Conservation (phyloP, 2,329 filamentous ascomycete species). For the Trichoderma hamatum region DNA sequence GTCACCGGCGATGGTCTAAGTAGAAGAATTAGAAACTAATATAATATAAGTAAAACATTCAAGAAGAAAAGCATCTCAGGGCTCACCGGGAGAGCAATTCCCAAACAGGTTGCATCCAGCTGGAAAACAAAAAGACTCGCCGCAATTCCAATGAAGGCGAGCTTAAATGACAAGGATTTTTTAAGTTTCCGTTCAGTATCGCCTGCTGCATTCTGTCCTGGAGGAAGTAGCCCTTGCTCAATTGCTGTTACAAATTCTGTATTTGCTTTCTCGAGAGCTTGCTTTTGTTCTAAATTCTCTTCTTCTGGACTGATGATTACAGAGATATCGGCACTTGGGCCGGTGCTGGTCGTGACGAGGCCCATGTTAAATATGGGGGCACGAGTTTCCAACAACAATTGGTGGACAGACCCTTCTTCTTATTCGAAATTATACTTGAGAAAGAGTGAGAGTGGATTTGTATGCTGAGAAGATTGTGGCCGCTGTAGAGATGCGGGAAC, state of each 20-base stretch:
- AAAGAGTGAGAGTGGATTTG: neutral
- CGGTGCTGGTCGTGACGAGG: neutral
- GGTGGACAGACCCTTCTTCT: neutral
- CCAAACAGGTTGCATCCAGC: neutral
- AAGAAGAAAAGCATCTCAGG: constrained; percentile 12
- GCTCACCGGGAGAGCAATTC: neutral
- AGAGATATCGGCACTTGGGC: neutral
- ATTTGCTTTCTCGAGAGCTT: neutral
- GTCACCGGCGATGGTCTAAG: constrained; percentile 48
- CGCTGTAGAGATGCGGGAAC: neutral
- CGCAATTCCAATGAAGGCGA: neutral
- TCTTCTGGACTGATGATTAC: neutral
- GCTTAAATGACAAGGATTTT: neutral
- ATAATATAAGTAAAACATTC: neutral
- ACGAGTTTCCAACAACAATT: neutral
- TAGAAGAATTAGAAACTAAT: neutral
- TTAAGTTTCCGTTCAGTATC: neutral
- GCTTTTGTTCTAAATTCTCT: neutral
- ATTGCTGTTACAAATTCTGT: neutral
- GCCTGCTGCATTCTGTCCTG: neutral
- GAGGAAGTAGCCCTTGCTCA: neutral
- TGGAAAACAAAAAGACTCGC: neutral
- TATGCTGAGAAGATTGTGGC: neutral
- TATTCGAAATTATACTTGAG: too few species aligned
- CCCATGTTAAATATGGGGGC: neutral